phyloP scores from a whole-genome alignment of 148 eudicot genomes.

The Chenopodium album region DNA sequence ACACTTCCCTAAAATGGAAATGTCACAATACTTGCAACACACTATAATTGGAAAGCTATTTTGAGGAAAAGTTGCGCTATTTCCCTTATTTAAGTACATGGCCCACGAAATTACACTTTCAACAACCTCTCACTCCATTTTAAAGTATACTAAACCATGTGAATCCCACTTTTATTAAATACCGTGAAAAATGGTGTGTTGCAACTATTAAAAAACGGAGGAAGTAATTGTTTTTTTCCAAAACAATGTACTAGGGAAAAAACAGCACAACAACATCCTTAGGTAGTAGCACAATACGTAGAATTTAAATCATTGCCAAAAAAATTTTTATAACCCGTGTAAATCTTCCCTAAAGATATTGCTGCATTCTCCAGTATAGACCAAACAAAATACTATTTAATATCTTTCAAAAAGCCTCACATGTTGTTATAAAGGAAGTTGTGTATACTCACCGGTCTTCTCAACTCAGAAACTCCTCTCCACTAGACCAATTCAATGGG shows the following conservation, averaged over 20 bases:
- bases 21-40: too few species aligned
- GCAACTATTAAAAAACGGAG: too few species aligned
- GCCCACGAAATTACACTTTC: too few species aligned
- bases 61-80: too few species aligned
- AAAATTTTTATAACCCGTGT: neutral
- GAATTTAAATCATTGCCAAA: neutral
- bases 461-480: neutral
- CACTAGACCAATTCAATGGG: neutral
- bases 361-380: neutral
- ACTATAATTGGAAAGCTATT: too few species aligned
- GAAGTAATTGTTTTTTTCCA: neutral
- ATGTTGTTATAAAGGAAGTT: neutral
- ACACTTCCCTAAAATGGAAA: too few species aligned
- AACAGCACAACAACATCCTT: neutral
- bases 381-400: neutral
- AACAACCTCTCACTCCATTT: too few species aligned
- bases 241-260: neutral
- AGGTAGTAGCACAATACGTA: neutral
- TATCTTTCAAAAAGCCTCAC: neutral
- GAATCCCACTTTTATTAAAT: too few species aligned
- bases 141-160: too few species aligned
- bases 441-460: neutral
- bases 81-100: too few species aligned
- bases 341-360: neutral
- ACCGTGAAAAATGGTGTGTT: too few species aligned